phyloP scores from a whole-genome alignment of 345 rosid species.

The Syzygium grande region DNA sequence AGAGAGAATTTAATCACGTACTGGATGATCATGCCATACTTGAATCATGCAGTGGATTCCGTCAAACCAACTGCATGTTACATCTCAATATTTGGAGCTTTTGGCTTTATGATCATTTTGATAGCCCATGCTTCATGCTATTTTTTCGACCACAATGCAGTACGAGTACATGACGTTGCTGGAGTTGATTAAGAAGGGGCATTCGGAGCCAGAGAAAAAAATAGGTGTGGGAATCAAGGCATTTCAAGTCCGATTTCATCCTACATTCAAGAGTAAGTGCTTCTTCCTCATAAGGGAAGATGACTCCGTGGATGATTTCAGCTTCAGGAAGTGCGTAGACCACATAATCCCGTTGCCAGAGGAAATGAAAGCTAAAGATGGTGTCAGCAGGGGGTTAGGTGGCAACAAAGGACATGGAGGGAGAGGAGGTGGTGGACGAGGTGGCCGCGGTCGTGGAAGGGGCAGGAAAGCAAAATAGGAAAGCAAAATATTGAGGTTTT shows the following conservation, averaged over 20 bases:
- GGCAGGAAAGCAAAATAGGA: conserved; percentile 31
- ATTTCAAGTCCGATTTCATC: conserved; percentile 72
- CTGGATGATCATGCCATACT: background rate
- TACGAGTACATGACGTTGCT: conserved; percentile 70
- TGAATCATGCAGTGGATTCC: background rate
- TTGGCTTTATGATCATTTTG: background rate
- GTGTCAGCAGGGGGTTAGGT: conserved; percentile 27
- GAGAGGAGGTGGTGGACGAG: conserved; percentile 38
- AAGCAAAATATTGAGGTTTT: conserved; percentile 9
- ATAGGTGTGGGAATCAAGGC: conserved; percentile 65
- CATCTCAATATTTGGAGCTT: background rate
- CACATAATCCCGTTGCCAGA: conserved; percentile 82
- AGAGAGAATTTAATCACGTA: background rate
- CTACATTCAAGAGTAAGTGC: conserved; percentile 66
- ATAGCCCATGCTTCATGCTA: background rate
- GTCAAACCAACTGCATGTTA: background rate
- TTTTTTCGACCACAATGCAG: conserved; percentile 18
- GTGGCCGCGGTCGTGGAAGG: conserved; percentile 40
- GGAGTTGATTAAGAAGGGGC: conserved; percentile 82
- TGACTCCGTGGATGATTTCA: conserved; percentile 70
- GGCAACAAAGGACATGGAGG: conserved; percentile 46
- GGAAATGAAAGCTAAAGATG: conserved; percentile 51
- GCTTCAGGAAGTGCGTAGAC: conserved; percentile 96
- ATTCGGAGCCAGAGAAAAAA: conserved; percentile 67
- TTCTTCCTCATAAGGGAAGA: conserved; percentile 82